Evolutionary conservation across 345 rosid species (phyloP), one percentile per base, ranked within the genome.

Genomic region (Linum lewisii): DNA sequence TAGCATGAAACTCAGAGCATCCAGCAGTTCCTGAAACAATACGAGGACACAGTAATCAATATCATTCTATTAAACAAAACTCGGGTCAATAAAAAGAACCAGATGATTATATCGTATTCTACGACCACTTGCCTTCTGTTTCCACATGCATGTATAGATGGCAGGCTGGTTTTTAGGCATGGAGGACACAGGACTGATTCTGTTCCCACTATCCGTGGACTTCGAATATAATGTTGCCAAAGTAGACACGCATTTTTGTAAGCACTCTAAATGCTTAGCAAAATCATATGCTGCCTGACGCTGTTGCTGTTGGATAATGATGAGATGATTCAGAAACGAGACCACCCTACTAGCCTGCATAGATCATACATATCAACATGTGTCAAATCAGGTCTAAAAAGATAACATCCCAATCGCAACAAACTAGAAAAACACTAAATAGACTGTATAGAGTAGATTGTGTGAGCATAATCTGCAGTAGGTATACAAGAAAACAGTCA

Each of bases 301-400:
- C 67, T 86, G 99, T 68, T 57, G 75, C 67, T 84, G 86, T 72
- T 89, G 97, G 66, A 89, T 72, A 63, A 66, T 71, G 59, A 85
- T 73, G 52, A 93, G 94, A 82, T 93, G 97, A 69, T 74, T 75
- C 67, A 89, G 87, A 66, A 85, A 93, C 60, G 95, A 86, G 65
- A 73, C 61, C 21, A 95, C 75, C 76, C 85, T 74, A 57, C 70
- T 63, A 61, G 77, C 86, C 97, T 92, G 81, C 74, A 77, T 53
- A 54, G 26, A 66, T 53, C 58, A 58, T 61, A 32, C 47, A 24
- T 29, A 24, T n/a, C n/a, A n/a, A n/a, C n/a, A n/a, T n/a, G n/a
- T n/a, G n/a, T n/a, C n/a, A n/a, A n/a, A n/a, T n/a, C n/a, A n/a
- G n/a, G n/a, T n/a, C n/a, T n/a, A n/a, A n/a, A n/a, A n/a, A n/a